Base-by-base conservation (phyloP, 768 basidiomycete species). In the Collybiopsis luxurians region DNA sequence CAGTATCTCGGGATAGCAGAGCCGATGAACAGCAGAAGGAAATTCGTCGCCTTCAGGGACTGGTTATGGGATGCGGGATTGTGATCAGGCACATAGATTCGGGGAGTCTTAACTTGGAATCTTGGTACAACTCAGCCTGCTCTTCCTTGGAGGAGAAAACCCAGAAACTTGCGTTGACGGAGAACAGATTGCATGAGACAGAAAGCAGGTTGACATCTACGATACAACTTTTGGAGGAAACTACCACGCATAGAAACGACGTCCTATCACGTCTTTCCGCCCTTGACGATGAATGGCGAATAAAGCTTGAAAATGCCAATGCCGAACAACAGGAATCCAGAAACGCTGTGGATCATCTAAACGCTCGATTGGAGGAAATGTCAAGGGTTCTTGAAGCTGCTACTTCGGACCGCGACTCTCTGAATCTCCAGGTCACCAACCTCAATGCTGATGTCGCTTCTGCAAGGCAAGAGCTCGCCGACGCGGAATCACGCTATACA, bases 401-500 rank as follows among this genome's bases (percentile, higher is more conserved):
- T 39, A 86, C 88, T 63, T 80, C 86, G 0, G 81, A 88, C 62
- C 83, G 89, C 24, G 79, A 86, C 60, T 83, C 86, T 2, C 76
- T 90, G 19, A 70, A 73, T n/a, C 76, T 89, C 11, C 85, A 87
- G 64, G 70, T 87, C 31, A 75, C 78, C 2, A 87, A 89, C 55
- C 69, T 90, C n/a, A 77, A 79, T 47, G 68, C 73, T 34, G 90
- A 91, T 59, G 73, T 90, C 13, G 67, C 73, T 6, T 62, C 61
- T 27, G 80, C 76, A 6, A 83, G 82, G 58, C 70, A 79, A 23
- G 85, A 86, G 42, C 71, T 89, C 2, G 67, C 67, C 2, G 77
- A 79, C 23, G 80, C 82, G 0, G 86, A 90, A 69, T 72, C 66
- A 51, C 84, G 86, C 1, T 89, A 88, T 59, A 80, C 75, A 57